Evolutionary conservation across 495 filamentous ascomycete species (phyloP).

Genomic region (Aspergillus sparsus): DNA sequence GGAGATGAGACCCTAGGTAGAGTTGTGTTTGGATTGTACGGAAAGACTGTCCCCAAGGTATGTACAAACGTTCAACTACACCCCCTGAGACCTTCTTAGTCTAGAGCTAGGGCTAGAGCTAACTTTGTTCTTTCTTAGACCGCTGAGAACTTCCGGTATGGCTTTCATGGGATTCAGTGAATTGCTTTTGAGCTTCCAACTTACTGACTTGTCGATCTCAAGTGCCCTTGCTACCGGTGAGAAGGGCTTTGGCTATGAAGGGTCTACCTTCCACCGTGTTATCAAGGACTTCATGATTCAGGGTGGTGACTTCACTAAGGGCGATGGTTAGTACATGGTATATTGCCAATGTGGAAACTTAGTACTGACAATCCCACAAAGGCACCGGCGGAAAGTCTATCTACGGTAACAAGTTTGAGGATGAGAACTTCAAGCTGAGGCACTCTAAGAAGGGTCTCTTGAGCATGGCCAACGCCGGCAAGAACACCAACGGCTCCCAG

Average conservation of each 20-base stretch:
- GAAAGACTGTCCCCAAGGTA: slow-evolving; percentile 94
- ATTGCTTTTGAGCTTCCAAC: slow-evolving; percentile 1
- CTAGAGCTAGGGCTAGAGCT: slow-evolving; percentile 1
- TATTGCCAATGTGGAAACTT: neutral
- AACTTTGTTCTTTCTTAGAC: slow-evolving; percentile 53
- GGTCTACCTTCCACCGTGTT: slow-evolving; percentile 95
- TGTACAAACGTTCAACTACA: slow-evolving; percentile 6
- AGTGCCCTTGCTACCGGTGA: slow-evolving; percentile 92
- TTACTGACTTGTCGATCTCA: slow-evolving; percentile 15
- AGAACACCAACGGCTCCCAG: slow-evolving; percentile 97
- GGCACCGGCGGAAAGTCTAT: slow-evolving; percentile 97
- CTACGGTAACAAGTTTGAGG: slow-evolving; percentile 91
- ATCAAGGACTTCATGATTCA: slow-evolving; percentile 99
- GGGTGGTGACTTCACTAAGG: slow-evolving; percentile 97
- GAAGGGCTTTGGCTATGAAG: slow-evolving; percentile 95
- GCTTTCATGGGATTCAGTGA: neutral
- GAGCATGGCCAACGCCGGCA: slow-evolving; percentile 95
- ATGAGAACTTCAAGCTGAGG: slow-evolving; percentile 99
- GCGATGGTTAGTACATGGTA: slow-evolving; percentile 59
- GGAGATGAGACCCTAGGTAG: slow-evolving; percentile 82
- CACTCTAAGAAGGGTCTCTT: slow-evolving; percentile 66
- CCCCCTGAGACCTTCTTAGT: too few species aligned
- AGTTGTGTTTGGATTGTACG: slow-evolving; percentile 93
- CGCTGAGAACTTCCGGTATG: slow-evolving; percentile 90
- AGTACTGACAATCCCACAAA: slow-evolving; percentile 26